Evolutionary conservation across 2,329 filamentous ascomycete genomes (phyloP).

Genomic region (Aspergillus thermomutatus): DNA sequence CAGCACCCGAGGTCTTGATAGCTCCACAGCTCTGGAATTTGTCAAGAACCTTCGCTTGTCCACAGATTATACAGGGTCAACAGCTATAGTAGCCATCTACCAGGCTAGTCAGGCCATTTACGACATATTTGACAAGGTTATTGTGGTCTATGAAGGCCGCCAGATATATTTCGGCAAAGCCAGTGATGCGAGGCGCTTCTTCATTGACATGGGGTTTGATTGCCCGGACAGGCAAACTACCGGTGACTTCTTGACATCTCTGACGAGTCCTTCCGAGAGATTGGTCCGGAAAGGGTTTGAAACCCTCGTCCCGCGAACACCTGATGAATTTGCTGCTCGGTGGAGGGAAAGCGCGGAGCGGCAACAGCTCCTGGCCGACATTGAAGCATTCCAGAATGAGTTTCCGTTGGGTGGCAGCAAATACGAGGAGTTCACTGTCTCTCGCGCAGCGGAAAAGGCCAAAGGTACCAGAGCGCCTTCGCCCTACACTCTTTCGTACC

Average conservation of each 20-base stretch:
- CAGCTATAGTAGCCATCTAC: conserved; percentile 54
- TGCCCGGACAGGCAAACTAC: conserved; percentile 66
- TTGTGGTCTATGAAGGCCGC: conserved; percentile 68
- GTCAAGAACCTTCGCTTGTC: conserved; percentile 47
- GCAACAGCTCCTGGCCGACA: conserved; percentile 35
- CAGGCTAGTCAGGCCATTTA: conserved; percentile 45
- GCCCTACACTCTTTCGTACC: conserved; percentile 76
- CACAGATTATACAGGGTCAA: conserved; percentile 46
- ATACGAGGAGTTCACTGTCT: conserved; percentile 34
- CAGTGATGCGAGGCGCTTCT: conserved; percentile 58
- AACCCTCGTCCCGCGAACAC: conserved; percentile 59
- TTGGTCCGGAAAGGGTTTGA: conserved; percentile 57
- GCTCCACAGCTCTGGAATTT: conserved; percentile 55
- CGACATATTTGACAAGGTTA: conserved; percentile 65
- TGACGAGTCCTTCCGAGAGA: conserved; percentile 63
- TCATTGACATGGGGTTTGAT: conserved; percentile 65
- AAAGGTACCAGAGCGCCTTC: conserved; percentile 58
- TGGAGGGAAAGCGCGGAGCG: conserved; percentile 54
- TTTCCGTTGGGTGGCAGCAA: conserved; percentile 35
- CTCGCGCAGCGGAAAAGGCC: conserved; percentile 39
- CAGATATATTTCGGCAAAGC: conserved; percentile 72
- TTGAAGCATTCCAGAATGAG: conserved; percentile 37
- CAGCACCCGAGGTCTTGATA: conserved; percentile 48
- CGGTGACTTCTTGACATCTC: conserved; percentile 65
- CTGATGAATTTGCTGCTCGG: conserved; percentile 62